Evolutionary conservation across 1,139 yeast species (phyloP).

Genomic region (Geotrichum siamense): DNA sequence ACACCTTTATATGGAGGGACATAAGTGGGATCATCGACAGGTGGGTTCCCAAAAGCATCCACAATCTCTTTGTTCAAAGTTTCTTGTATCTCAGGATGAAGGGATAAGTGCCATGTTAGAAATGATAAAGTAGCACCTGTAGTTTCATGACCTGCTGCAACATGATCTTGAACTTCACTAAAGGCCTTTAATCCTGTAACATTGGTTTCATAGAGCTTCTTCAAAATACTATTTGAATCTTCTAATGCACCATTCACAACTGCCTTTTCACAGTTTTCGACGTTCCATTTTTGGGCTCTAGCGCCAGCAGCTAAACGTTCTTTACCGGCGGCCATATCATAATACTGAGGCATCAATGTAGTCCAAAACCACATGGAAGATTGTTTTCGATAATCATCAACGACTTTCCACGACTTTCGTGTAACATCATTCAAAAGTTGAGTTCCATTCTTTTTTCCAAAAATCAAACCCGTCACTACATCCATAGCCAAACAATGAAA

Average conservation of each 20-base stretch:
- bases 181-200: conserved; percentile 34
- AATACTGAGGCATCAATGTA: conserved; percentile 51
- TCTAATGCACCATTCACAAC: conserved; percentile 9
- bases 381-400: conserved; percentile 43
- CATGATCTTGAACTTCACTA: conserved; percentile 45
- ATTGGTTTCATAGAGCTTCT: conserved; percentile 30
- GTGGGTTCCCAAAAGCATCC: conserved; percentile 21
- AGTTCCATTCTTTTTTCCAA: conserved; percentile 44
- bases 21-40: conserved; percentile 10
- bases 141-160: conserved; percentile 71
- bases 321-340: conserved; percentile 45
- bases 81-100: conserved; percentile 42
- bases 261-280: conserved; percentile 35
- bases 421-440: conserved; percentile 37
- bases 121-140: conserved; percentile 62
- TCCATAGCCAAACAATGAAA: conserved; percentile 72
- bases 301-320: conserved; percentile 38
- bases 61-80: conserved; percentile 42
- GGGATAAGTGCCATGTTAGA: conserved; percentile 52
- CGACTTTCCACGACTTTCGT: conserved; percentile 26
- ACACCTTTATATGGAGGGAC: conserved; percentile 34
- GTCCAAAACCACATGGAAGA: conserved; percentile 68
- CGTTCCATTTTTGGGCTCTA: conserved; percentile 47
- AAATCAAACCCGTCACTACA: conserved; percentile 54
- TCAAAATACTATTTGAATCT: conserved; percentile 37